phyloP scores from a whole-genome alignment of 1,284 basidiomycete species.

The Fomitiporia mediterranea region DNA sequence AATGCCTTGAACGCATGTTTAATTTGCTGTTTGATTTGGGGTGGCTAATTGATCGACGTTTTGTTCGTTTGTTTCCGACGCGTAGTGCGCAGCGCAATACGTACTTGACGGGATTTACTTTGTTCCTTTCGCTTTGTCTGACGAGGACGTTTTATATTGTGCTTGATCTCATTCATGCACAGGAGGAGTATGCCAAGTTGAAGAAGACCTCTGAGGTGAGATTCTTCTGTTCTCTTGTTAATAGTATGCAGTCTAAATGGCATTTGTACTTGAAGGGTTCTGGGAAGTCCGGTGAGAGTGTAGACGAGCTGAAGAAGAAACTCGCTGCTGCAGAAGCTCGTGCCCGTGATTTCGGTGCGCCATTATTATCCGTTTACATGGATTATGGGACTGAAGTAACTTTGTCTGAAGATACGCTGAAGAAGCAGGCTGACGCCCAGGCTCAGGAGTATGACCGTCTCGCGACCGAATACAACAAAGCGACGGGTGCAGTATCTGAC shows the following conservation, averaged over 20 bases:
- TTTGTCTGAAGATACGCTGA: slow-evolving; percentile 57
- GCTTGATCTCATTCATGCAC: slow-evolving; percentile 85
- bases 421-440: slow-evolving; percentile 78
- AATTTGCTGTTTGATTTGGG: too few species aligned
- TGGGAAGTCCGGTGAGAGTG: slow-evolving; percentile 38
- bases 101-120: slow-evolving; percentile 88
- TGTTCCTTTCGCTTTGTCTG: slow-evolving; percentile 92
- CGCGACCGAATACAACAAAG: slow-evolving; percentile 70
- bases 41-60: too few species aligned
- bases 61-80: slow-evolving; percentile 11
- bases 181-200: slow-evolving; percentile 82
- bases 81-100: slow-evolving; percentile 77
- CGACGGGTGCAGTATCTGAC: slow-evolving; percentile 51
- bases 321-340: slow-evolving; percentile 44
- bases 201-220: slow-evolving; percentile 57
- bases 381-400: neutral
- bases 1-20: neutral
- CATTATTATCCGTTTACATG: neutral
- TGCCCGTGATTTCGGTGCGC: slow-evolving; percentile 67
- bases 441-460: slow-evolving; percentile 77
- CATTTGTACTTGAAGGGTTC: slow-evolving; percentile 31
- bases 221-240: neutral
- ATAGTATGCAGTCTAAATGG: neutral
- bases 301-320: slow-evolving; percentile 63
- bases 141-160: slow-evolving; percentile 90